These are phyloP conservation scores for Zychaea mexicana DNA, from an alignment of 371 early-diverging fungal genomes.

Conservation along the genomic window DNA sequence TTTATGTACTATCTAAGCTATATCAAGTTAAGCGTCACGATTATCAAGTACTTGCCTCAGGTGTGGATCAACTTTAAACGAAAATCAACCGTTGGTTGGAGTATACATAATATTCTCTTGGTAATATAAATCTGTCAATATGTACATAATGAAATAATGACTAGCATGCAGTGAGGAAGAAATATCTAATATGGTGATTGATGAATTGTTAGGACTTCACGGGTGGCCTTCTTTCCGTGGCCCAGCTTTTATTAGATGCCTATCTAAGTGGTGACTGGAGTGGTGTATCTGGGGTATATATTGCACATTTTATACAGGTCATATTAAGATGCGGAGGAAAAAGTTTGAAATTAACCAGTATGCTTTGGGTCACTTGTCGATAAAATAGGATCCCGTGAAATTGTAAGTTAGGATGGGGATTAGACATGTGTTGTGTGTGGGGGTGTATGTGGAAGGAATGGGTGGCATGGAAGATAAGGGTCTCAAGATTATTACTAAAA, in stretches of 20 bases:
- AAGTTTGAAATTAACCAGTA: not conserved
- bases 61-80: slow-evolving; percentile 75
- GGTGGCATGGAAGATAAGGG: too few relatives aligned
- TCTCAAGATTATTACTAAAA: not conserved
- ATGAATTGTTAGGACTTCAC: slow-evolving; percentile 75
- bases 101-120: slow-evolving; percentile 86
- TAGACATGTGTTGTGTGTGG: too few relatives aligned
- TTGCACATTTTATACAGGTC: not conserved
- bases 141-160: too few relatives aligned
- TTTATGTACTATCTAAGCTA: slow-evolving; percentile 77
- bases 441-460: not conserved
- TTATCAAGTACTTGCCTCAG: slow-evolving; percentile 93
- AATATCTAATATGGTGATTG: too few relatives aligned
- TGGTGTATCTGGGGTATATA: slow-evolving; percentile 64
- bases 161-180: too few relatives aligned
- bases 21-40: slow-evolving; percentile 76
- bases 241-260: slow-evolving; percentile 84
- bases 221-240: slow-evolving; percentile 82
- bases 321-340: not conserved
- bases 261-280: slow-evolving; percentile 67
- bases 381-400: slow-evolving; percentile 49
- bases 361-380: not conserved
- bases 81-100: slow-evolving; percentile 92
- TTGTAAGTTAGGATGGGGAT: slow-evolving; percentile 35
- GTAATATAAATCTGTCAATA: slow-evolving; percentile 29